Evolutionary conservation across 352 stramenopile genomes (phyloP).

Genomic region (Globisporangium alternatum): DNA sequence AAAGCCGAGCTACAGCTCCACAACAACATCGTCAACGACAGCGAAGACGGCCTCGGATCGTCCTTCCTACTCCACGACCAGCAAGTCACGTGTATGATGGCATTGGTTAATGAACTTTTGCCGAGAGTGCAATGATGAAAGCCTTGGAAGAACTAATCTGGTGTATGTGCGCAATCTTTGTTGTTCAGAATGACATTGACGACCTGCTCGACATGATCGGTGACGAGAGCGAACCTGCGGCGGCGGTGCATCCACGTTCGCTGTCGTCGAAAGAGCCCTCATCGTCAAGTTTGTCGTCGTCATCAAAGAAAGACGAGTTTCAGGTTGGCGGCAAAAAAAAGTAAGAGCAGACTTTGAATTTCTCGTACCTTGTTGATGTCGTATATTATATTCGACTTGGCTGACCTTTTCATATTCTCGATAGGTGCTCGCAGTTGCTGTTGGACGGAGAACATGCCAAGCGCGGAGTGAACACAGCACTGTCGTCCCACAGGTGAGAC

Average conservation of each 20-base stretch:
- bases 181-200: constrained; percentile 57
- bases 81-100: constrained; percentile 11
- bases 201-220: constrained; percentile 68
- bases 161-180: constrained; percentile 12
- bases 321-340: constrained; percentile 57
- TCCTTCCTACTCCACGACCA: constrained; percentile 6
- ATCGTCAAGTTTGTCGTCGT: constrained; percentile 11
- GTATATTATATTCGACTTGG: neutral
- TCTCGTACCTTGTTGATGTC: neutral
- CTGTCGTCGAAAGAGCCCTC: constrained; percentile 5
- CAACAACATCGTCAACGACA: neutral
- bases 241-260: constrained; percentile 29
- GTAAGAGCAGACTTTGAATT: constrained; percentile 20
- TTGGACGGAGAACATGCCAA: constrained; percentile 54
- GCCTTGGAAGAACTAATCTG: neutral
- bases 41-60: neutral
- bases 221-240: constrained; percentile 31
- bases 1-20: constrained; percentile 13
- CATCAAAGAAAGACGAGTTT: constrained; percentile 27
- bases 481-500: constrained; percentile 42
- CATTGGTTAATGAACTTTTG: neutral
- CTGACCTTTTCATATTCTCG: neutral
- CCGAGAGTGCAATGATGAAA: neutral
- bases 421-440: constrained; percentile 53
- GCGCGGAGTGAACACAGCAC: constrained; percentile 54